Base-by-base conservation (phyloP, 805 yeast genomes). In the Saturnispora hagleri region DNA sequence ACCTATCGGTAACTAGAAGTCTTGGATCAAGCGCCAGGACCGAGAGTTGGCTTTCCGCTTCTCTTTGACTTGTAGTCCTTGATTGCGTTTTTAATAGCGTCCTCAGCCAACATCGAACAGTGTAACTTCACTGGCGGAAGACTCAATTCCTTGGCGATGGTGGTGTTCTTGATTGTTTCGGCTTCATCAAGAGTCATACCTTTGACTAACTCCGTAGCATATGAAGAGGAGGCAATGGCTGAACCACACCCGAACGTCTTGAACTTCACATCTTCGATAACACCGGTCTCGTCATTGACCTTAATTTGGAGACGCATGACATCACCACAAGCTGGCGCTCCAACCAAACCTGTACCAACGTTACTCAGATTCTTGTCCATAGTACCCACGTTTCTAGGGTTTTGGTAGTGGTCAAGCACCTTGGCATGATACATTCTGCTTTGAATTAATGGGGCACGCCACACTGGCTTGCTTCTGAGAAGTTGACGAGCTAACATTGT, bases 261-360 rank as follows among this genome's bases (percentile, higher is more conserved):
- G 73, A 93, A 93, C 69, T 89, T 91, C 56, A 91, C 99, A 67
- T 93, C 96, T 68, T 87, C 82, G 60, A 93, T 93, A 50, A 87
- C 76, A 1, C 99, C 99, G 24, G 95, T 81, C 52, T 77, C 82
- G 62, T 90, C 97, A 58, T 84, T 84, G 9, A 93, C 99, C 67
- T 90, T 81, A 63, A 93, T 93, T 69, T 93, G 98, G 58, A 93
- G 77, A 72, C 95, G 85, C 97, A 93, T 93, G 44, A 93, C 99
- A 73, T 93, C 99, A 51, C 99, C 99, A 73, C 99, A 93, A 0
- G 99, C 99, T 51, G 99, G 98, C 0, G 99, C 98, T 52, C 99
- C 99, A 15, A 93, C 99, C 44, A 93, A 76, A 1, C 99, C 99
- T 1, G 98, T 93, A 43, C 99, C 99, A 12, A 93, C 97, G 59